Evolutionary conservation across 1,284 basidiomycete species (phyloP).

Genomic region (Athelia sp.): DNA sequence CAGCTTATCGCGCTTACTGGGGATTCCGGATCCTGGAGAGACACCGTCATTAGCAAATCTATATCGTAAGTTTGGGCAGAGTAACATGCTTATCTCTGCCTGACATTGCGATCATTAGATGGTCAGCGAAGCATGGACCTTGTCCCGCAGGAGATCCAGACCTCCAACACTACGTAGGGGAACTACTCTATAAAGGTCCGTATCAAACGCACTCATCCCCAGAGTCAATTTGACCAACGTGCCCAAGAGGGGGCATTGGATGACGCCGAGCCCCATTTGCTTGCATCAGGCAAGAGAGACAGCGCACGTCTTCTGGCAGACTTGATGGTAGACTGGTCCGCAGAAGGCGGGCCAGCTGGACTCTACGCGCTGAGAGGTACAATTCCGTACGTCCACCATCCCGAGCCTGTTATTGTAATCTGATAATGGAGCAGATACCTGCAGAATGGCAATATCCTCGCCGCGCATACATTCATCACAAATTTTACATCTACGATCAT

Average conservation of each 20-base stretch:
- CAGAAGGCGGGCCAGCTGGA: constrained; percentile 41
- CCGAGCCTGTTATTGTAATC: constrained; percentile 2
- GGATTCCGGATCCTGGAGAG: constrained; percentile 72
- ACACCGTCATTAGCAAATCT: constrained; percentile 74
- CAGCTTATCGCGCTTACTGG: constrained; percentile 80
- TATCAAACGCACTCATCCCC: background rate
- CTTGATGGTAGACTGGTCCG: constrained; percentile 77
- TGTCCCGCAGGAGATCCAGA: constrained; percentile 82
- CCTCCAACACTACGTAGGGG: constrained; percentile 84
- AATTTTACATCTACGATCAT: constrained; percentile 65
- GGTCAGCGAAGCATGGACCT: constrained; percentile 74
- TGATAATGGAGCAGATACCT: constrained; percentile 53
- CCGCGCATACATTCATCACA: constrained; percentile 78
- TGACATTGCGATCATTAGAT: constrained; percentile 40
- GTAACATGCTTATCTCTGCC: constrained; percentile 7
- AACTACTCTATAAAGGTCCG: constrained; percentile 81
- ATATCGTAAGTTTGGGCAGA: constrained; percentile 52
- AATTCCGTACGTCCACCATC: constrained; percentile 59
- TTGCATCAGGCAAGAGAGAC: constrained; percentile 82
- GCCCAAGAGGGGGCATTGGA: constrained; percentile 70
- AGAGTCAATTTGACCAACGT: background rate
- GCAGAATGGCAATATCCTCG: constrained; percentile 83
- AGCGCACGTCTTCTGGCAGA: constrained; percentile 83
- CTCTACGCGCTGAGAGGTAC: constrained; percentile 79
- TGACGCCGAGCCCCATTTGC: constrained; percentile 73